A percentile compares a stretch with the other conserved stretches of the same genome.
Conservation (phyloP, 768 basidiomycete genomes). For the Termitomyces sp. region DNA sequence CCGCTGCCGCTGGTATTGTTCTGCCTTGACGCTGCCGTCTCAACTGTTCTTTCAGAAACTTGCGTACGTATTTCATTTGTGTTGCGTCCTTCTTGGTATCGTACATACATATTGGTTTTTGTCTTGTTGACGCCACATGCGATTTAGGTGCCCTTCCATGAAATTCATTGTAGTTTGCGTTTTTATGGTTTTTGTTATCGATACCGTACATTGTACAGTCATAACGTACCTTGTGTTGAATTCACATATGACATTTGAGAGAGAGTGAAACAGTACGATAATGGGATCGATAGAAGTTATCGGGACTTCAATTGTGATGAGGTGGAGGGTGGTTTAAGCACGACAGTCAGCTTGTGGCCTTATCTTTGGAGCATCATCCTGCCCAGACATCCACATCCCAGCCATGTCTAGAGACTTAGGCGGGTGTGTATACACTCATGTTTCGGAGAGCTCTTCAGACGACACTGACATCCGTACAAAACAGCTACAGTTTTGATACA, state of each 20-base stretch:
- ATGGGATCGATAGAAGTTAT: not conserved
- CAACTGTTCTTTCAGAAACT: not conserved
- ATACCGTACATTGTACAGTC: not conserved
- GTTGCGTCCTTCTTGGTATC: slow-evolving; percentile 14
- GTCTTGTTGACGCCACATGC: not conserved
- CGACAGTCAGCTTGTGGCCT: no score
- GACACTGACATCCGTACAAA: not conserved
- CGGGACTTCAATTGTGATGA: not conserved
- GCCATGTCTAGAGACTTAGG: not conserved
- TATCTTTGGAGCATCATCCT: not conserved
- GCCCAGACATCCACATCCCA: not conserved
- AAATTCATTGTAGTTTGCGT: not conserved
- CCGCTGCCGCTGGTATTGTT: slow-evolving; percentile 5
- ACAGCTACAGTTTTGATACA: slow-evolving; percentile 17
- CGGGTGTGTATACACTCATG: not conserved
- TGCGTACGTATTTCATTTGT: slow-evolving; percentile 6
- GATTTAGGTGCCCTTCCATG: slow-evolving; percentile 8
- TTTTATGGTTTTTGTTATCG: not conserved
- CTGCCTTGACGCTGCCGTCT: not conserved
- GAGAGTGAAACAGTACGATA: not conserved
- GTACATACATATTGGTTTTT: slow-evolving; percentile 1
- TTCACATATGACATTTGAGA: not conserved
- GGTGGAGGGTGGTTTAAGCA: not conserved
- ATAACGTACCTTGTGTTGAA: not conserved
- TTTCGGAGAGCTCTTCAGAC: not conserved